Conservation (phyloP, 139 green algal genomes). For the Axilococcus clingmanii region DNA sequence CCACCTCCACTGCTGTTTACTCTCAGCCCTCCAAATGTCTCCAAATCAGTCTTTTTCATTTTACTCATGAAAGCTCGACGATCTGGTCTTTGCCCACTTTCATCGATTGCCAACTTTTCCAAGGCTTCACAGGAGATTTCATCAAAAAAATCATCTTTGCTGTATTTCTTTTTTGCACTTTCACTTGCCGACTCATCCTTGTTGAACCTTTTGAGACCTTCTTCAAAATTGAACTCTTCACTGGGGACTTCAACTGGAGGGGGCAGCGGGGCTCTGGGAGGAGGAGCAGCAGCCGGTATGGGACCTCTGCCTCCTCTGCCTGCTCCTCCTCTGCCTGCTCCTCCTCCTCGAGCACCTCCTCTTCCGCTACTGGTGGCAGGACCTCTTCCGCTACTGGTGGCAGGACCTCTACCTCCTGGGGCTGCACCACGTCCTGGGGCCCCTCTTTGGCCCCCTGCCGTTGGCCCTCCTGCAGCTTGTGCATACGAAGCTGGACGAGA, state of each 20-base stretch:
- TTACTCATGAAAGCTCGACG: constrained; percentile 4
- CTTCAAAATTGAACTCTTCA: constrained; percentile 87
- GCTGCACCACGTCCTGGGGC: constrained; percentile 1
- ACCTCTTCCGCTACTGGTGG: not conserved
- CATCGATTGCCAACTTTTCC: constrained; percentile 29
- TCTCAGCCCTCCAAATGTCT: constrained; percentile 70
- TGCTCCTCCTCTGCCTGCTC: constrained; percentile 5
- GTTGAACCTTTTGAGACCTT: constrained; percentile 69
- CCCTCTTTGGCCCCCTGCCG: not conserved
- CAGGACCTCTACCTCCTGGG: not conserved
- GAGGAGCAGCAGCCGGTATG: not conserved
- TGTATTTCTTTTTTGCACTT: constrained; percentile 14
- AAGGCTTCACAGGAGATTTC: constrained; percentile 70
- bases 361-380: constrained; percentile 4
- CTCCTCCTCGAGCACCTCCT: constrained; percentile 4
- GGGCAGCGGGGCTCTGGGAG: constrained; percentile 3
- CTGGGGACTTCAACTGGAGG: constrained; percentile 45
- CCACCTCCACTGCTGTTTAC: constrained; percentile 18
- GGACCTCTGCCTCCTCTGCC: constrained; percentile 5
- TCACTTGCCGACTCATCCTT: constrained; percentile 58
- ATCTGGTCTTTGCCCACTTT: no score
- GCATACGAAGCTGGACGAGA: constrained; percentile 6
- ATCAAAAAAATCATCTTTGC: constrained; percentile 86
- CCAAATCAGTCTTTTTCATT: constrained; percentile 66
- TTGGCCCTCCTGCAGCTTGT: constrained; percentile 8